Base-by-base conservation (phyloP, 306 rosid species). In the Medicago truncatula region DNA sequence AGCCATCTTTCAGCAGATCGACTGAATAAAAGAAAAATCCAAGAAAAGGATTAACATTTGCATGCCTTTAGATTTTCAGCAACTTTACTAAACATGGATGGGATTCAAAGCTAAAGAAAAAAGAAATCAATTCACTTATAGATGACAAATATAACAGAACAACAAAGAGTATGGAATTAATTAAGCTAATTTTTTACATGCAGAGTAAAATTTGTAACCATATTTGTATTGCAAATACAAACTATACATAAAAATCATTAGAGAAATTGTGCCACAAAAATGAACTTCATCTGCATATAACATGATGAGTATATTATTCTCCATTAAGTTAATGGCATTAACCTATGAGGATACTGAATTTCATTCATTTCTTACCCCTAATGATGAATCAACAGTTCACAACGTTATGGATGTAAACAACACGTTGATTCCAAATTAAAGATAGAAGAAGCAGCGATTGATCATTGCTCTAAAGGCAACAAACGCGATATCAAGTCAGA, bases 1-100 rank as follows among this genome's bases (percentile, higher is more conserved):
- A 43, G 44, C 90, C 90, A 63, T 86, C 90, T 74, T 86, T 84
- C 90, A 86, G 64, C 84, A 79, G 74, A 66, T 84, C 90, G 71
- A 84, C 88, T 84, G 66, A 28, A 78, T 40, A 81, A 25, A 9
- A 73, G 25, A 25, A 50, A 72, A 17, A 11, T n/a, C 15, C 43
- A 81, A 49, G 4, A 63, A 80, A 59, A 47, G 23, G 49, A 21
- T 54, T 12, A 57, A 23, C 34, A 50, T 39, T 11, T 31, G 14
- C 3, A 58, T 39, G 6, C n/a, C n/a, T n/a, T n/a, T 8, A 52
- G 41, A 52, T 9, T 36, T 36, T 69, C 64, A 71, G 46, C 13
- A 68, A 68, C 17, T 17, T 38, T 57, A 47, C 39, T 5, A 9
- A 76, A 46, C 69, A 67, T 49, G 21, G 7, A 76, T 47, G 7